A percentile compares a stretch with the other conserved stretches of the same genome.
Evolutionary conservation across 108 stramenopile species (phyloP).

Genomic region (Discostella pseudostelligera): DNA sequence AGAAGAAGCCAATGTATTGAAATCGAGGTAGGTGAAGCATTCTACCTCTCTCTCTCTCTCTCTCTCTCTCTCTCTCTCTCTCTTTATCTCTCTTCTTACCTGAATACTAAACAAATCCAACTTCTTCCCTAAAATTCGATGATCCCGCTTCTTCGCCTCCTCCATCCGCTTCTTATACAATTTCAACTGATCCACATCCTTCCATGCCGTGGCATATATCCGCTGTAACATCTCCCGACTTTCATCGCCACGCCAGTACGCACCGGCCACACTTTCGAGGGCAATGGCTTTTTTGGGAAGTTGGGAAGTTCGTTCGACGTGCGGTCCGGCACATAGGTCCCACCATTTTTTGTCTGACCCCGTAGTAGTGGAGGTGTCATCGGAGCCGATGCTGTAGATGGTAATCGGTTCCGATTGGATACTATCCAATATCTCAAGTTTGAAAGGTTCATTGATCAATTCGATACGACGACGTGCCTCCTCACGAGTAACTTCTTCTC

Average conservation of each 20-base stretch:
- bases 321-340: slow-evolving; percentile 98
- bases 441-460: slow-evolving; percentile 88
- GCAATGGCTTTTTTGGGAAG: slow-evolving; percentile 84
- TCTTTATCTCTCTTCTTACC: no score
- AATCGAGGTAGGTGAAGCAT: no score
- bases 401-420: slow-evolving; percentile 95
- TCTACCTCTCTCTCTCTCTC: no score
- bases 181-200: slow-evolving; percentile 80
- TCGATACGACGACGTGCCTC: slow-evolving; percentile 86
- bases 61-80: no score
- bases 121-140: slow-evolving; percentile 94
- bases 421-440: slow-evolving; percentile 90
- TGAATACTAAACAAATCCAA: slow-evolving; percentile 96
- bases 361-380: no score
- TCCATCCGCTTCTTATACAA: slow-evolving; percentile 87
- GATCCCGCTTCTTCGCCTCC: slow-evolving; percentile 97
- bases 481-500: slow-evolving; percentile 91
- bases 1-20: no score
- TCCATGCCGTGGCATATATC: slow-evolving; percentile 97
- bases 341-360: slow-evolving; percentile 81
- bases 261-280: slow-evolving; percentile 90
- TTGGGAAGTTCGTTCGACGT: slow-evolving; percentile 87
- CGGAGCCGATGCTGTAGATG: slow-evolving; percentile 93
- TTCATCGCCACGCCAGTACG: slow-evolving; percentile 99
- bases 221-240: slow-evolving; percentile 91